phyloP scores from a whole-genome alignment of 108 stramenopile genomes.

The Pseudonitzschia delicatissima region DNA sequence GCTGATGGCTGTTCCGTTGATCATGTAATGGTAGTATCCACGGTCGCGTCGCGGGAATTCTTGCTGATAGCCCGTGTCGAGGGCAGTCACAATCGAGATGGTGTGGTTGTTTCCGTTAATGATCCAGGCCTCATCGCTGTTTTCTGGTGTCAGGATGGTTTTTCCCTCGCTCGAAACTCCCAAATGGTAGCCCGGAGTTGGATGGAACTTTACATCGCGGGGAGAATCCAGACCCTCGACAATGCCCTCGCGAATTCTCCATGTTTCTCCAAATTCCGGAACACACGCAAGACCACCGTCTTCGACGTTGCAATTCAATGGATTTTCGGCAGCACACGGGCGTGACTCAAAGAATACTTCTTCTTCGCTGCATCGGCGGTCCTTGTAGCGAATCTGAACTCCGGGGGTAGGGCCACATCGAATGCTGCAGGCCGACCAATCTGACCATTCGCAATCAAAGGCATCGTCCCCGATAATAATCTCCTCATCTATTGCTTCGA shows the following conservation, averaged over 20 bases:
- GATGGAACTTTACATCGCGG: conserved; percentile 25
- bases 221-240: conserved; percentile 23
- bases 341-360: background rate
- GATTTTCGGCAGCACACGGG: background rate
- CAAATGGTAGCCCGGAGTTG: conserved; percentile 49
- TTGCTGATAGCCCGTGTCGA: conserved; percentile 22
- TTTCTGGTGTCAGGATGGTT: conserved; percentile 20
- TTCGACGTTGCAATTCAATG: conserved; percentile 1
- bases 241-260: conserved; percentile 11
- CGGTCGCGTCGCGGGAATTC: conserved; percentile 34
- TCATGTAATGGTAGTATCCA: conserved; percentile 59
- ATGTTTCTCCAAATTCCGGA: conserved; percentile 2
- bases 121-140: conserved; percentile 48
- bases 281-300: conserved; percentile 3
- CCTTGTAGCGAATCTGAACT: conserved; percentile 28
- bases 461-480: no score
- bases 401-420: conserved; percentile 33
- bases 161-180: conserved; percentile 34
- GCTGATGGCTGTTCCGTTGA: conserved; percentile 44
- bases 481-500: background rate
- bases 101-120: conserved; percentile 44
- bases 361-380: background rate
- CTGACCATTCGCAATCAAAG: conserved; percentile 19
- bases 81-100: conserved; percentile 37
- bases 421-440: conserved; percentile 39